Conservation (phyloP, 257 asterid genomes). For the Catharanthus roseus region DNA sequence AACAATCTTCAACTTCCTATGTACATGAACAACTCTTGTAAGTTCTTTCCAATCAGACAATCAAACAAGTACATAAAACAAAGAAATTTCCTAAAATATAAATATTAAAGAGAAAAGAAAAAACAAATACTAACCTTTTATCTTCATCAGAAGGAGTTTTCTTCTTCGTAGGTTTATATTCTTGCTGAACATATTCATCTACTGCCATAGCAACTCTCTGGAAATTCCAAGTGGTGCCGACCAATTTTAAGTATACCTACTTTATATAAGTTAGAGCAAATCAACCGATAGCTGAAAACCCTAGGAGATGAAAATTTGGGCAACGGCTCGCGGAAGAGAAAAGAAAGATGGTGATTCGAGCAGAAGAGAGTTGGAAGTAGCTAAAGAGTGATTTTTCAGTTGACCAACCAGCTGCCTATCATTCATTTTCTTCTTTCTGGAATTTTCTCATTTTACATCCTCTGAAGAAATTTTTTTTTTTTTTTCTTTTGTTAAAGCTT, state of each 20-base stretch:
- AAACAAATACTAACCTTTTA: constrained; percentile 41
- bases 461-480: no score
- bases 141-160: constrained; percentile 67
- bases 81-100: no score
- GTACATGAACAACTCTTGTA: constrained; percentile 7
- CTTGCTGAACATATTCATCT: constrained; percentile 47
- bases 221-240: not conserved
- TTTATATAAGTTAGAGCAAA: not conserved
- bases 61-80: not conserved
- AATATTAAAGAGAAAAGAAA: not conserved
- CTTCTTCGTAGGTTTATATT: constrained; percentile 47
- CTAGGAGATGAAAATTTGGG: not conserved
- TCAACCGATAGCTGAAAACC: constrained; percentile 2
- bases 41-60: not conserved
- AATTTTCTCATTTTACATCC: no score
- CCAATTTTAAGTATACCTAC: not conserved
- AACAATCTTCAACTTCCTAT: constrained; percentile 72
- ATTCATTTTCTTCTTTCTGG: no score
- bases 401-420: no score
- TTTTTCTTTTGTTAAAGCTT: no score
- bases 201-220: constrained; percentile 43
- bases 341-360: not conserved
- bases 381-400: not conserved
- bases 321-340: not conserved
- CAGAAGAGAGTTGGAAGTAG: not conserved